Conservation (phyloP, 306 rosid species). For the Begonia masoniana region DNA sequence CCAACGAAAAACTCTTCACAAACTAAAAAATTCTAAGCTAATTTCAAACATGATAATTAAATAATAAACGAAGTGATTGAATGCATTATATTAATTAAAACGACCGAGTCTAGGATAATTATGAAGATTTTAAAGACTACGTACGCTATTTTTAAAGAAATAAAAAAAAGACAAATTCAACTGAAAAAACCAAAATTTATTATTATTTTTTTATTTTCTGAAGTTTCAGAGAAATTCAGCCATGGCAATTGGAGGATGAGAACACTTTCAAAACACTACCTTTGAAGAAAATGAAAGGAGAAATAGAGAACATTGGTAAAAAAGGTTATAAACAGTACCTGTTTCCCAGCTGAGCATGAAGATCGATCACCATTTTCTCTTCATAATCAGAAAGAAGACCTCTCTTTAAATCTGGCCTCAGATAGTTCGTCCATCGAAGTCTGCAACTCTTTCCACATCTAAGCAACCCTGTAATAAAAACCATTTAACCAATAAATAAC, state of each 20-base stretch:
- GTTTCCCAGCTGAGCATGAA: conserved; percentile 83
- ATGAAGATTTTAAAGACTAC: background rate
- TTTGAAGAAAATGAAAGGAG: background rate
- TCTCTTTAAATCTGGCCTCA: conserved; percentile 81
- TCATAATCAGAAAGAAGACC: conserved; percentile 67
- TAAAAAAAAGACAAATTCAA: background rate
- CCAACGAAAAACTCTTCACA: background rate
- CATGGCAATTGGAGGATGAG: too few relatives aligned
- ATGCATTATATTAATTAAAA: too few relatives aligned
- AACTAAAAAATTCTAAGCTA: background rate
- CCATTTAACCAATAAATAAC: background rate
- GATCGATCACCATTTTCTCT: conserved; percentile 78
- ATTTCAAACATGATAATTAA: background rate
- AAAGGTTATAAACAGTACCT: conserved; percentile 21
- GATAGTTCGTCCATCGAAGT: conserved; percentile 76
- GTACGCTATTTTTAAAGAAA: background rate
- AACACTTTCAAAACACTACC: background rate
- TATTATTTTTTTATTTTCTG: background rate
- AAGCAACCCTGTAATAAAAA: conserved; percentile 48
- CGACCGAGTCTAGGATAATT: background rate
- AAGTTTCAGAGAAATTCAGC: background rate
- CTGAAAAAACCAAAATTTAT: background rate
- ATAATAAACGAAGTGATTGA: background rate
- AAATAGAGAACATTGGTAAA: background rate
- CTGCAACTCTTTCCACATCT: conserved; percentile 94